These are phyloP conservation scores for Brassica incana DNA, from an alignment of 345 rosid species.

Conservation along the genomic window DNA sequence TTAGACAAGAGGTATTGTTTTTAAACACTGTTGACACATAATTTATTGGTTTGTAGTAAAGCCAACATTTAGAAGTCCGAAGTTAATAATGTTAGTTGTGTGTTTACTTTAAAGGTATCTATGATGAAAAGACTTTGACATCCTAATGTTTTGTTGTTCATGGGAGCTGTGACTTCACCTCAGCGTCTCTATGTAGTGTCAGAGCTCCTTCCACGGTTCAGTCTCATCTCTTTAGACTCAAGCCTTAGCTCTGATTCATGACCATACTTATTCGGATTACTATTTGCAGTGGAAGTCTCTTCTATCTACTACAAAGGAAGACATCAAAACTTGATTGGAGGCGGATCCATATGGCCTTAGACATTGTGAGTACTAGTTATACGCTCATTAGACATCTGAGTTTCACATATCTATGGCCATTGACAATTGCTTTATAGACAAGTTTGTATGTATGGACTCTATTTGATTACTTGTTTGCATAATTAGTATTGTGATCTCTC, in stretches of 20 bases:
- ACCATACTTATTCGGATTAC: constrained; percentile 8
- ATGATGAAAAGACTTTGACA: constrained; percentile 95
- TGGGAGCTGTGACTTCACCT: constrained; percentile 96
- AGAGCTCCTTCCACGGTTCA: constrained; percentile 96
- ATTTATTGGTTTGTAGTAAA: constrained; percentile 1
- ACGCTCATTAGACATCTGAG: not conserved
- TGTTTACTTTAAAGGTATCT: constrained; percentile 55
- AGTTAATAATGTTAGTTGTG: constrained; percentile 1
- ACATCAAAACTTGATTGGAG: constrained; percentile 85
- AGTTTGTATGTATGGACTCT: not conserved
- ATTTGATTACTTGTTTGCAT: constrained; percentile 1
- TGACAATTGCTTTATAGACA: not conserved
- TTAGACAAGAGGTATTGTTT: constrained; percentile 76
- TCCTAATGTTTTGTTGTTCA: constrained; percentile 88
- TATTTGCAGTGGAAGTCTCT: constrained; percentile 82
- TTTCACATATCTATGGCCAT: not conserved
- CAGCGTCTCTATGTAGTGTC: constrained; percentile 92
- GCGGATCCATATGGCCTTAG: constrained; percentile 78
- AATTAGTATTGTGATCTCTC: constrained; percentile 14
- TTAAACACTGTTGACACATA: not conserved
- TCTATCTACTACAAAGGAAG: constrained; percentile 75
- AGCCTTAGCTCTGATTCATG: constrained; percentile 9
- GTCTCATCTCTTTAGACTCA: constrained; percentile 26
- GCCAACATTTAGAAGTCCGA: not conserved
- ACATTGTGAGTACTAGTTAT: constrained; percentile 61